A percentile compares a stretch with the other conserved stretches of the same genome.
Evolutionary conservation across 345 rosid genomes (phyloP).

Genomic region (Salix caprea): DNA sequence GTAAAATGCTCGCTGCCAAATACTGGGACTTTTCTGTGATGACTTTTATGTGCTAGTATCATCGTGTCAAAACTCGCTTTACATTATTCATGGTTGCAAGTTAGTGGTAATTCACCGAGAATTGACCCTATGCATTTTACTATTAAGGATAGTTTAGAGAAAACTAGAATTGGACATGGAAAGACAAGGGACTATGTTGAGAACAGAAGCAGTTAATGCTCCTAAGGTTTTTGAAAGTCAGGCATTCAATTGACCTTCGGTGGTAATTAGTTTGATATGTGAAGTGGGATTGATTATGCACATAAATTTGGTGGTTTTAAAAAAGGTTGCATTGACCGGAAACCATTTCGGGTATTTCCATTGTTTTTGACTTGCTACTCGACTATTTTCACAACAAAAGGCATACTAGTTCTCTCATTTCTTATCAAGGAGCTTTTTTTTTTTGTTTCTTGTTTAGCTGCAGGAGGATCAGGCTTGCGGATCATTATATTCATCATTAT

Average conservation of each 20-base stretch:
- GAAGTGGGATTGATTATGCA: not conserved
- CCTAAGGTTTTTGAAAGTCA: not conserved
- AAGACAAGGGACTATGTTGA: not conserved
- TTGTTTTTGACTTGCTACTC: not conserved
- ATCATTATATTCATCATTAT: conserved; percentile 32
- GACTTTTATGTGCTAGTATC: not conserved
- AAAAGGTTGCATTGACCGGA: not conserved
- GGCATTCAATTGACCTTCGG: not conserved
- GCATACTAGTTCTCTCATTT: not conserved
- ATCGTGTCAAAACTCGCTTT: not conserved
- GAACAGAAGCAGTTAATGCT: not conserved
- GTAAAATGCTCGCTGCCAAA: not conserved
- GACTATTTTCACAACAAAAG: too few relatives aligned
- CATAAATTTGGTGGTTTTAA: not conserved
- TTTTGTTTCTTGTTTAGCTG: conserved; percentile 2
- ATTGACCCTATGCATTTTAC: not conserved
- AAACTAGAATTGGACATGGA: not conserved
- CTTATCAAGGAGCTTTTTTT: not conserved
- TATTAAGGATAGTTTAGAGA: not conserved
- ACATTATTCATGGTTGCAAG: not conserved
- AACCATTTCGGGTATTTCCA: not conserved
- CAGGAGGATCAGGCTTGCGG: conserved; percentile 43
- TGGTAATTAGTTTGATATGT: not conserved
- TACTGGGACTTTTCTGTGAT: not conserved
- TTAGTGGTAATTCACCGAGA: not conserved